Base-by-base conservation (phyloP, 768 basidiomycete species). In the Ramaria sp. region DNA sequence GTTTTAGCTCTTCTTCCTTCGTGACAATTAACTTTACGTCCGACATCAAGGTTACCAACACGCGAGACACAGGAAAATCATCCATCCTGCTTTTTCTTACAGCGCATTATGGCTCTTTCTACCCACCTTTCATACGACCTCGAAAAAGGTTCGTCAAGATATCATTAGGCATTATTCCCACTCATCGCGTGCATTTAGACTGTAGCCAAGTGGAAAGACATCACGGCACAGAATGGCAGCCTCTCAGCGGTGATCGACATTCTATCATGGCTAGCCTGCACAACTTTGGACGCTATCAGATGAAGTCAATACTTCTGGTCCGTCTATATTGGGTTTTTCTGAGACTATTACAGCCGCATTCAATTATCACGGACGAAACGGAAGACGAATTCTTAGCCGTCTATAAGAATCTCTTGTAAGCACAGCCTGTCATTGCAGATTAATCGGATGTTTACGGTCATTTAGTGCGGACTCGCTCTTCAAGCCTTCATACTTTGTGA, bases 51-150 rank as follows among this genome's bases (percentile, higher is more conserved):
- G 62, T 17, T 51, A 56, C n/a, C 58, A 55, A 31, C 68, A 69
- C 54, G 59, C 58, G 10, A 68, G 68, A 24, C 68, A 70, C 24
- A 60, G 67, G 12, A 68, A 63, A 58, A 60, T 68, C 24, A 61
- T 69, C 59, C 59, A 62, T 41, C 64, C 67, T 5, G 69, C 63
- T 17, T 69, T 69, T 59, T 59, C 60, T 46, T 55, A 63, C 15
- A 56, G 59, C 0, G 64, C 69, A 49, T 46, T 68, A 19, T 59
- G 63, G 37, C 58, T 62, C 4, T 69, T 66, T 50, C 59, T 66
- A 27, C 12, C 48, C 62, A 22, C 51, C 63, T 7, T 71, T 71
- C 51, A 63, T 62, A 20, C 48, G 63, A 65, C 33, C 45, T 57
- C 39, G 53, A 39, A 20, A 60, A 30, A 66, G 55, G n/a, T 20